These are phyloP conservation scores for Piper longum DNA, from an alignment of 164 flowering plant genomes.

Conservation along the genomic window DNA sequence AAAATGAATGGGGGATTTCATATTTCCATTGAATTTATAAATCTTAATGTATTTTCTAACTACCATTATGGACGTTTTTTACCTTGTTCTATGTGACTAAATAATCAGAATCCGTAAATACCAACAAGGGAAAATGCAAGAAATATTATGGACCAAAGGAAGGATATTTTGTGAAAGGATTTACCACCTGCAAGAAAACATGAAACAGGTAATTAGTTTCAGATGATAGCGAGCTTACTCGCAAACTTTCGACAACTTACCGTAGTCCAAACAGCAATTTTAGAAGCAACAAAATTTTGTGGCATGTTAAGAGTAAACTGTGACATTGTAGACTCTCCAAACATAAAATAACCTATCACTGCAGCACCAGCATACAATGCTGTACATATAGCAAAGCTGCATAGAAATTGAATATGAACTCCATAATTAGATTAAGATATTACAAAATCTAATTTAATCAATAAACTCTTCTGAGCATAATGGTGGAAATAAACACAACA, in stretches of 20 bases:
- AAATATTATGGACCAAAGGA: conserved; percentile 11
- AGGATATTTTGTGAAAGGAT: conserved; percentile 99
- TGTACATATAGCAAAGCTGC: conserved; percentile 68
- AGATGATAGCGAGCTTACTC: too few species aligned
- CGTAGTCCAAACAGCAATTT: conserved; percentile 98
- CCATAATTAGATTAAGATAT: not conserved
- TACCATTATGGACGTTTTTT: too few species aligned
- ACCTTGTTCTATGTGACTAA: too few species aligned
- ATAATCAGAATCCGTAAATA: too few species aligned
- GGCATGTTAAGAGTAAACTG: conserved; percentile 97
- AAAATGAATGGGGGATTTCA: too few species aligned
- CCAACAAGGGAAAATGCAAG: conserved; percentile 21
- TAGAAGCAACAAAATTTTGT: conserved; percentile 61
- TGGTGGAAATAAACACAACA: conserved; percentile 20
- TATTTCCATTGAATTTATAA: not conserved
- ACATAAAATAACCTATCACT: conserved; percentile 72
- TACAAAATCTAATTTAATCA: not conserved
- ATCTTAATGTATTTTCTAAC: not conserved
- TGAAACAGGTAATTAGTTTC: not conserved
- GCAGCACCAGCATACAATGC: conserved; percentile 78
- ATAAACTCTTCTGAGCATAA: too few species aligned
- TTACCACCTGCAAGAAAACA: conserved; percentile 66
- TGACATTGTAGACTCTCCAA: conserved; percentile 66
- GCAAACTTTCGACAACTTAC: conserved; percentile 22
- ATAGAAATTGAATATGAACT: not conserved